A percentile compares a stretch with the other conserved stretches of the same genome.
Evolutionary conservation across 2,329 filamentous ascomycete species (phyloP).

Genomic region (Tolypocladium album): DNA sequence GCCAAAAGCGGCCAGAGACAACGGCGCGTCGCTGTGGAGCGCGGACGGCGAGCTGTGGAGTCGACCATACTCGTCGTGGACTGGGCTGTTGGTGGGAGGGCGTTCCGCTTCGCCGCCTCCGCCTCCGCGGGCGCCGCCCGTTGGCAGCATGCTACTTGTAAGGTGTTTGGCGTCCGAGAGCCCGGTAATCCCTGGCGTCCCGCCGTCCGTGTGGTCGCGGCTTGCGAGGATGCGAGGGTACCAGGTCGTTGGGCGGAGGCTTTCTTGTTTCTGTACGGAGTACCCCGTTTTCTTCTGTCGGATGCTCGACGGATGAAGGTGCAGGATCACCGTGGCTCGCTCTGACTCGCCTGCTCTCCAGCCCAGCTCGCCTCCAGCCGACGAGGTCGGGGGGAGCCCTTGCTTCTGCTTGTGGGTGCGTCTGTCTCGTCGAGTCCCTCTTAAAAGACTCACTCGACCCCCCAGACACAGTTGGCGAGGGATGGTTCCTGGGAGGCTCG

Average conservation of each 20-base stretch:
- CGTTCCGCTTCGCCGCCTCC: background rate
- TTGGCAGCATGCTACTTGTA: background rate
- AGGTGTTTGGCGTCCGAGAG: conserved; percentile 1
- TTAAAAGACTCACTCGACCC: conserved; percentile 1
- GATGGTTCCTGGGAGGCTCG: conserved; percentile 1
- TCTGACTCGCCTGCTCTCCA: background rate
- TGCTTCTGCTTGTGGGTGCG: background rate
- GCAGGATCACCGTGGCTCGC: background rate
- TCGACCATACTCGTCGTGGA: background rate
- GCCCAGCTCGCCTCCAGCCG: background rate
- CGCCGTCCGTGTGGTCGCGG: background rate
- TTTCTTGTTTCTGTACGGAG: background rate
- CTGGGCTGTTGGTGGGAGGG: background rate
- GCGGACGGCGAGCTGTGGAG: background rate
- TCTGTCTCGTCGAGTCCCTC: background rate
- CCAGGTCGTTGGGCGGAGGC: background rate
- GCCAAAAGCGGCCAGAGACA: background rate
- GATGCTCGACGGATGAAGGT: background rate
- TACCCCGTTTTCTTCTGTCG: background rate
- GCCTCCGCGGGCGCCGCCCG: background rate
- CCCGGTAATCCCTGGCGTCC: conserved; percentile 1
- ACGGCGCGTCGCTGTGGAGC: background rate
- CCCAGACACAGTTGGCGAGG: background rate
- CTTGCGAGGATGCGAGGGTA: background rate
- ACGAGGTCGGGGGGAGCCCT: background rate